Conservation (phyloP, 192 early-diverging fungal genomes). For the Umbelopsis sp. region DNA sequence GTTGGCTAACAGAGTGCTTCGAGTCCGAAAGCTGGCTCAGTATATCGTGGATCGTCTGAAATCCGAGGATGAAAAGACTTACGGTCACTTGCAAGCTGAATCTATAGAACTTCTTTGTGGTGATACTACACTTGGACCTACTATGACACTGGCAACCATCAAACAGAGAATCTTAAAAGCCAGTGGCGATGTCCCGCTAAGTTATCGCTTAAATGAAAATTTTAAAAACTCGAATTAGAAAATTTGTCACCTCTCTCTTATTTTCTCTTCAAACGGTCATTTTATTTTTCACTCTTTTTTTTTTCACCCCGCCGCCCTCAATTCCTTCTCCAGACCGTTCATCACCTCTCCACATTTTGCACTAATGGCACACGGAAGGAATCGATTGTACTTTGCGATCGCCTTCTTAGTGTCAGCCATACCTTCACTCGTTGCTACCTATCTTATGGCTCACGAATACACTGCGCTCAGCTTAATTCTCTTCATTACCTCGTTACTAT, state of each 20-base stretch:
- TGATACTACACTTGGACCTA: constrained; percentile 60
- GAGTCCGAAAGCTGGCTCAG: constrained; percentile 79
- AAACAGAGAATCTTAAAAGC: constrained; percentile 67
- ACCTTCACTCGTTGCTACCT: constrained; percentile 12
- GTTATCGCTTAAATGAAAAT: constrained; percentile 43
- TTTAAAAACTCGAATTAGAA: neutral
- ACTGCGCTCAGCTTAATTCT: constrained; percentile 18
- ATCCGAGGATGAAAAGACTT: constrained; percentile 8
- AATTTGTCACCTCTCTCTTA: neutral
- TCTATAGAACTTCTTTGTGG: constrained; percentile 58
- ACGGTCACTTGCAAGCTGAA: constrained; percentile 46
- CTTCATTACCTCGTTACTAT: constrained; percentile 22
- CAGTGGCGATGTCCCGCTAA: constrained; percentile 57
- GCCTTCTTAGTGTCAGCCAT: constrained; percentile 19
- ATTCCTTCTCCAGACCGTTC: neutral
- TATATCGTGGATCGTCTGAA: constrained; percentile 85
- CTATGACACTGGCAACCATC: constrained; percentile 73
- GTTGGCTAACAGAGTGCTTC: constrained; percentile 85
- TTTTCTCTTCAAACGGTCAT: neutral
- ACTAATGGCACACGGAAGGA: constrained; percentile 27
- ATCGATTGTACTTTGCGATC: constrained; percentile 33
- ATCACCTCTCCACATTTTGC: neutral
- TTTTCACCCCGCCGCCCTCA: neutral
- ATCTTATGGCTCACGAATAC: constrained; percentile 19
- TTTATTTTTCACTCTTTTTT: neutral